These are phyloP conservation scores for Ustilago sp. DNA, from an alignment of 1,284 basidiomycete genomes.

Conservation along the genomic window DNA sequence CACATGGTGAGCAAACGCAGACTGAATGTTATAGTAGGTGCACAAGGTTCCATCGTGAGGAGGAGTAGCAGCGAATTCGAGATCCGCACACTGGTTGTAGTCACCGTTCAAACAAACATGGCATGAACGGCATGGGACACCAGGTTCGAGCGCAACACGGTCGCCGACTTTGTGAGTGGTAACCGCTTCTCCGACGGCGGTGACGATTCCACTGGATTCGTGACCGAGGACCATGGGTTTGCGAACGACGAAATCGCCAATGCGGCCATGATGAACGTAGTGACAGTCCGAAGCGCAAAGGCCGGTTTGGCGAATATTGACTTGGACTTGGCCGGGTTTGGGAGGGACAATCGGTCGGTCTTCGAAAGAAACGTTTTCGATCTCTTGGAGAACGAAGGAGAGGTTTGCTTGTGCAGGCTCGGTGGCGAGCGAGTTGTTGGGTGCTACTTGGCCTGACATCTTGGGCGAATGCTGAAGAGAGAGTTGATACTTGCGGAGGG, in stretches of 20 bases:
- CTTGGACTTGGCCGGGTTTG: conserved; percentile 82
- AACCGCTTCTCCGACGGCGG: conserved; percentile 78
- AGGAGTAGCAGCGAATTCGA: conserved; percentile 88
- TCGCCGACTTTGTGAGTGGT: conserved; percentile 83
- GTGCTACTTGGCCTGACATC: conserved; percentile 40
- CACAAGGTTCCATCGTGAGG: conserved; percentile 88
- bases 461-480: background rate
- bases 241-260: conserved; percentile 79
- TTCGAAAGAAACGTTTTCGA: conserved; percentile 81
- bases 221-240: conserved; percentile 82
- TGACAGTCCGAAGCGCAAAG: conserved; percentile 77
- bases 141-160: conserved; percentile 87
- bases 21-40: conserved; percentile 73
- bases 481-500: conserved; percentile 1
- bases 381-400: conserved; percentile 81
- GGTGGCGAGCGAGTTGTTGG: conserved; percentile 63
- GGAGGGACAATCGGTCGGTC: conserved; percentile 77
- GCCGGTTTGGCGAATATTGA: conserved; percentile 90
- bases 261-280: conserved; percentile 64
- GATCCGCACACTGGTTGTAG: conserved; percentile 74
- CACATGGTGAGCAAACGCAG: conserved; percentile 68
- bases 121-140: conserved; percentile 79
- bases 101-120: conserved; percentile 70
- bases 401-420: conserved; percentile 73
- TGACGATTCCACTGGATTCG: conserved; percentile 75